Evolutionary conservation across 371 early-diverging fungal species (phyloP), one percentile per base, ranked within the genome.

Genomic region (Mucor lusitanicus): DNA sequence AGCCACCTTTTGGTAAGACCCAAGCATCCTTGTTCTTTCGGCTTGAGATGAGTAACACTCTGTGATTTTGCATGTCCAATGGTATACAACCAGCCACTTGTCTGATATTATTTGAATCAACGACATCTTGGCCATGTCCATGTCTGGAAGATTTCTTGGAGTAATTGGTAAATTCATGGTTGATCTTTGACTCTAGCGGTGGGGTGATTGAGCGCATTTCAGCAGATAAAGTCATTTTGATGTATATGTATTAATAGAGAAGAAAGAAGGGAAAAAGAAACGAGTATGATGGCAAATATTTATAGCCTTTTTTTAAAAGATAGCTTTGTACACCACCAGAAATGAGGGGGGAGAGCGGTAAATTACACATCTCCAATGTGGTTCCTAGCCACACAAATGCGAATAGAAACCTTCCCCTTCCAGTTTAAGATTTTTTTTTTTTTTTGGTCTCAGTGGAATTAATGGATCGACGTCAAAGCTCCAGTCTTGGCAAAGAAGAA

Each of bases 51-150:
- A 86, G 65, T 19, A 86, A 53, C n/a, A 86, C 71, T 37, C 81
- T 73, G 19, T 72, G 72, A n/a, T 74, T 77, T 15, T 64, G 55
- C 17, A 58, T 67, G 57, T 86, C 83, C 23, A 85, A 54, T 3
- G 87, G 85, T 6, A 86, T 73, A 61, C 87, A 86, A n/a, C 87
- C 87, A 54, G 85, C 85, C 11, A 86, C 81, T 65, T 80, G 78
- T 27, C 81, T 66, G 55, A 72, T 63, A 12, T 72, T 62, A n/a
- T 72, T 70, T 30, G 69, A 68, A 33, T 75, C 74, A 32, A 71
- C 68, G 5, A 73, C 72, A 53, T 80, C 79, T 44, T 78, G 65
- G 19, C 72, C 68, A 57, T 67, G 67, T 2, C 67, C 67, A 35
- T 67, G 67, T 61, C 69, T 59, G 21, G 67, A 67, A 23, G 67